These are phyloP conservation scores for Populus alba DNA, from an alignment of 345 rosid species.

Conservation along the genomic window DNA sequence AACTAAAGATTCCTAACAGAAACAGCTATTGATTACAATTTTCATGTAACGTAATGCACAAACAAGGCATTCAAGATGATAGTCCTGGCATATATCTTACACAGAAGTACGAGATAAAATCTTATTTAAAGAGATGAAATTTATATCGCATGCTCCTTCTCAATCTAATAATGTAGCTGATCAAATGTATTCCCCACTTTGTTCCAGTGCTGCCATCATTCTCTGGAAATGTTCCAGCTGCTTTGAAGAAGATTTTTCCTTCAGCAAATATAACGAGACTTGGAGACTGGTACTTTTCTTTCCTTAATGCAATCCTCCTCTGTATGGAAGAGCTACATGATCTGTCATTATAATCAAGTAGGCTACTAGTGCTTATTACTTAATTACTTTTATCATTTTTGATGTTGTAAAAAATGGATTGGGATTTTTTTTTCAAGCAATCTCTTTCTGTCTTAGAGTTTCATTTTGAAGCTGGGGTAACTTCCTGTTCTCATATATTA, in stretches of 20 bases:
- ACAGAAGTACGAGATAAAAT: neutral
- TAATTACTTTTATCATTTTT: slow-evolving; percentile 7
- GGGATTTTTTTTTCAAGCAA: neutral
- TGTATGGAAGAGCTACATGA: neutral
- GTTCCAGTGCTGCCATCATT: slow-evolving; percentile 87
- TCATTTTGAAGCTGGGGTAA: neutral
- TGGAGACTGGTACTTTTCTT: slow-evolving; percentile 71
- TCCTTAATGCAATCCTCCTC: neutral
- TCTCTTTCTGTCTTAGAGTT: neutral
- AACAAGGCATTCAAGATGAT: neutral
- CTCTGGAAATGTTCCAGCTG: slow-evolving; percentile 95
- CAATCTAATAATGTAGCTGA: neutral
- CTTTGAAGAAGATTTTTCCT: slow-evolving; percentile 68
- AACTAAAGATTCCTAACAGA: neutral
- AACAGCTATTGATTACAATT: neutral
- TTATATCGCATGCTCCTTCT: neutral
- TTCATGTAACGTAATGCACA: neutral
- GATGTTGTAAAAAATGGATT: neutral
- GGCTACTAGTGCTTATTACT: slow-evolving; percentile 3
- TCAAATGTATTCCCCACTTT: slow-evolving; percentile 15
- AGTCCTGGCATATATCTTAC: neutral
- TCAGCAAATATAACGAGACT: slow-evolving; percentile 80
- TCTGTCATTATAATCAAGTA: neutral
- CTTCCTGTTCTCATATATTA: neutral
- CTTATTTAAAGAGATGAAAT: neutral